Evolutionary conservation across 2,329 filamentous ascomycete species (phyloP), one percentile per base, ranked within the genome.

Genomic region (Sclerotinia glacialis): DNA sequence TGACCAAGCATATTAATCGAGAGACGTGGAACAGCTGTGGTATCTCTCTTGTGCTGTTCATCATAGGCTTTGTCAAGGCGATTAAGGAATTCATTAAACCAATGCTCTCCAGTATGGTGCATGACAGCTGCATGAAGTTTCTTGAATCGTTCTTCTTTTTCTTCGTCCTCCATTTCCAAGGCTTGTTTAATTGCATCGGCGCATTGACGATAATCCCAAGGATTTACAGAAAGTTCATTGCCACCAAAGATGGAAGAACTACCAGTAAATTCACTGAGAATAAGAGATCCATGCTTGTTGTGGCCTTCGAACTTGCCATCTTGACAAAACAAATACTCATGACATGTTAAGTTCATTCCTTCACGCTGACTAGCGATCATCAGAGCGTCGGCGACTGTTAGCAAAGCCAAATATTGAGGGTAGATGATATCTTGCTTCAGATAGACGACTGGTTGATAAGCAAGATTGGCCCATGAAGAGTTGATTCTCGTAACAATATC

Each of bases 401-500:
- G 83, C 9, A 98, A 82, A 1, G 93, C 94, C n/a, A 98, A 84
- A 74, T 97, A 98, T 76, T 97, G 93, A 0, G 91, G 83, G 75
- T 96, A 97, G 67, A 91, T 89, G 68, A 98, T 95, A 73, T 98
- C 94, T 77, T 98, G 94, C 78, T 96, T 93, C 64, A 98, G 82
- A 78, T 97, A 97, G 7, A 97, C 91, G 14, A 98, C 85, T 1
- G 94, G 94, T 74, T 96, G 93, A 74, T 97, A 95, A 0, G 92
- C 91, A 60, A 98, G 82, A 34, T 93, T 97, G 8, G 93, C 93
- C 83, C 93, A 93, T 0, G 88, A 88, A 0, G 92, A 95, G 77
- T 98, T 97, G 76, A 98, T 94, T 68, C 94, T 88, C 63, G 92
- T 96, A 70, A 96, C 93, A 76, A 98, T 97, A 76, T 97, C 93